Evolutionary conservation across 2,329 filamentous ascomycete species (phyloP), one percentile per base, ranked within the genome.

Genomic region (Claviceps sp.): DNA sequence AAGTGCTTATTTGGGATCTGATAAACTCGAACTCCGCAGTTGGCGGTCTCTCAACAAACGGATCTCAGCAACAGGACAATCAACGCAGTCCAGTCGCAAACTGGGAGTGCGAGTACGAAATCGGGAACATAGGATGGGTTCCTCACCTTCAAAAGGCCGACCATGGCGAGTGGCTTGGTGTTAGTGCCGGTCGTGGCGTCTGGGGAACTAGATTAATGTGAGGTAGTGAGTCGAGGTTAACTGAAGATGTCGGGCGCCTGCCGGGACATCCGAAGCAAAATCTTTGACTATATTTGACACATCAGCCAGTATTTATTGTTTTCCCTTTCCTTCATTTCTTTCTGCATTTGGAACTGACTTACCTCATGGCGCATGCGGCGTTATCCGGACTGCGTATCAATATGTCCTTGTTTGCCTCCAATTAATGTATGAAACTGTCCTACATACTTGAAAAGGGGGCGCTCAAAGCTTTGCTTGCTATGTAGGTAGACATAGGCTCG

Each of bases 1-100:
- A 93, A 58, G 91, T 97, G 2, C 75, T 97, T 37, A 76, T 96
- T 16, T 98, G 93, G 93, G 93, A 98, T 67, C 74, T 98, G 10
- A 76, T 96, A 57, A 91, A 86, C 55, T 64, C 65, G 61, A 63
- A 71, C 67, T 57, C 75, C 66, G 61, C 76, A 56, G 65, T 70
- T 41, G 58, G 64, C 54, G 60, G 55, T 5, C 66, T 72, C 24
- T 61, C 69, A 10, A 61, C 71, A 41, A 80, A 80, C 56, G 78
- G 77, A 39, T 66, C 70, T 1, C 68, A 72, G 3, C 70, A 72
- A 48, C 64, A 71, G 17, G 80, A 82, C 44, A 85, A 73, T 64
- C 74, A 70, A 65, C 80, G 79, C 55, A 83, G 76, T 22, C 88
- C 88, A 0, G 80, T 85, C 3, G 85, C 85, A 5, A 83, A 80